A percentile compares a stretch with the other conserved stretches of the same genome.
Evolutionary conservation across 352 stramenopile species (phyloP).

Genomic region (Pythium monospermum): DNA sequence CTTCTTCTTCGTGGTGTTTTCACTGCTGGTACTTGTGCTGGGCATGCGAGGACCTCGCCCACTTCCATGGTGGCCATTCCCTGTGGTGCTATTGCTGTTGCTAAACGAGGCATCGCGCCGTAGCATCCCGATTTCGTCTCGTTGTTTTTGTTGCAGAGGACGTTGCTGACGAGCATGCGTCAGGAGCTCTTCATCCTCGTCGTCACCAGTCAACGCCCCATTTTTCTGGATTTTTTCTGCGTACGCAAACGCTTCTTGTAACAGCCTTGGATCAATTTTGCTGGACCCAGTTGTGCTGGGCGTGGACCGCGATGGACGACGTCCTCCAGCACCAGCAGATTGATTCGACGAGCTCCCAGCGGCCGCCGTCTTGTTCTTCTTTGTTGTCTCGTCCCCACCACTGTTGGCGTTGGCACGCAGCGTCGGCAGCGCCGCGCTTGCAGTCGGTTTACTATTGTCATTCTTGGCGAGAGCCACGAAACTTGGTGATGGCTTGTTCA

Average conservation of each 20-base stretch:
- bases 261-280: slow-evolving; percentile 48
- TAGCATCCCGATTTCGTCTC: slow-evolving; percentile 6
- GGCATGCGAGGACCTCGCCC: slow-evolving; percentile 8
- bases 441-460: slow-evolving; percentile 15
- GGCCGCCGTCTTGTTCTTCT: too few relatives aligned
- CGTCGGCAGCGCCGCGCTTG: slow-evolving; percentile 29
- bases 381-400: neutral
- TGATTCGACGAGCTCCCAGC: too few relatives aligned
- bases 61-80: too few relatives aligned
- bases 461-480: slow-evolving; percentile 38
- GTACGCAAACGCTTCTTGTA: slow-evolving; percentile 78
- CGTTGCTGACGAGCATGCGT: too few relatives aligned
- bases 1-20: slow-evolving; percentile 21
- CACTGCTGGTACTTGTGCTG: neutral
- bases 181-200: slow-evolving; percentile 23
- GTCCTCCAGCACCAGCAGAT: too few relatives aligned
- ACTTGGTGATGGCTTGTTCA: slow-evolving; percentile 64
- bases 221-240: slow-evolving; percentile 48
- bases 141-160: slow-evolving; percentile 20
- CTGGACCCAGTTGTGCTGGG: neutral
- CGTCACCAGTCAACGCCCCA: slow-evolving; percentile 36
- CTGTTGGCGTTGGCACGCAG: slow-evolving; percentile 14
- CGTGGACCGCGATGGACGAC: too few relatives aligned
- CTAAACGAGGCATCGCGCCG: slow-evolving; percentile 10
- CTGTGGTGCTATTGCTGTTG: neutral